Evolutionary conservation across 176 grass and related monocot genomes (phyloP).

Genomic region (Thinopyrum elongatum): DNA sequence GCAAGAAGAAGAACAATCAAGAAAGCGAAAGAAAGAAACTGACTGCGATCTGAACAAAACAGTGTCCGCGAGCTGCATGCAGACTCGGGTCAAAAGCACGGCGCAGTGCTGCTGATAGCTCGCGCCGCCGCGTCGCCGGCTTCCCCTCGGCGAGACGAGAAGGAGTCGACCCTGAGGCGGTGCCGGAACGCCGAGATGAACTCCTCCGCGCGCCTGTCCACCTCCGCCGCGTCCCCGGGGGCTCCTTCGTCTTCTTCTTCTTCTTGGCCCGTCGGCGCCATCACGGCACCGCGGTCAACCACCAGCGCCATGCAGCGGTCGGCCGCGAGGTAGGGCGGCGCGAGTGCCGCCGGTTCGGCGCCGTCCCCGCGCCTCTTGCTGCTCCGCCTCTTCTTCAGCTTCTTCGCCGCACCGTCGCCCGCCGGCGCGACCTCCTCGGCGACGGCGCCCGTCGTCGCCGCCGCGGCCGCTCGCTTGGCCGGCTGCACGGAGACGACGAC

Average conservation of each 20-base stretch:
- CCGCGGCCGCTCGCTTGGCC: neutral
- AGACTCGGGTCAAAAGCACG: neutral
- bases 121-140: slow-evolving; percentile 3
- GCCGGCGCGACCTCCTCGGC: neutral
- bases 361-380: neutral
- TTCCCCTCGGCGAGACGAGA: slow-evolving; percentile 46
- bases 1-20: neutral
- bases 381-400: slow-evolving; percentile 30
- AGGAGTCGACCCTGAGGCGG: slow-evolving; percentile 80
- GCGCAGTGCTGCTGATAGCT: neutral
- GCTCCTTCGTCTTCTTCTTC: neutral
- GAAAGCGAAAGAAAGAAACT: neutral
- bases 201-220: slow-evolving; percentile 79
- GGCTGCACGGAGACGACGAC: slow-evolving; percentile 61
- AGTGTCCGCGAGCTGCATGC: neutral
- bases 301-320: slow-evolving; percentile 34
- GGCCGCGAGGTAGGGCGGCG: neutral
- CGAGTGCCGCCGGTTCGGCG: neutral
- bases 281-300: neutral
- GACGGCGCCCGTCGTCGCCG: neutral
- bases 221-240: slow-evolving; percentile 51
- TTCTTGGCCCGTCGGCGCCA: neutral
- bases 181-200: slow-evolving; percentile 82
- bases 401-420: slow-evolving; percentile 23
- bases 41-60: neutral